Evolutionary conservation across 192 early-diverging fungal species (phyloP), one percentile per base, ranked within the genome.

Genomic region (Pilaira anomala): DNA sequence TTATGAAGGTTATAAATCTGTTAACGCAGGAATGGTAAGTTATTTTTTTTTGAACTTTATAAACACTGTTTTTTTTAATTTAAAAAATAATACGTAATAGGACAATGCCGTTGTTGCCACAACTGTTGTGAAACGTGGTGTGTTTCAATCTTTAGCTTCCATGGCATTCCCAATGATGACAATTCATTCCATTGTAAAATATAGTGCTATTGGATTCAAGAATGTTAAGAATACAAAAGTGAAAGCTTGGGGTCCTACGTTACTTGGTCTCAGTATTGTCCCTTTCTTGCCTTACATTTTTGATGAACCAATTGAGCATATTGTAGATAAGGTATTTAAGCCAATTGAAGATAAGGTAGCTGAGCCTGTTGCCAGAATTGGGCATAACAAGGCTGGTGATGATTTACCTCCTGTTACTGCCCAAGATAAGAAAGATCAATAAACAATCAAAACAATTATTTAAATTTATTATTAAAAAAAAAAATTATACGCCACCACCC

Each of bases 111-210:
- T 77, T 56, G 46, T 83, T 8, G 71, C 75, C 3, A 66, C 79
- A 36, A 76, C 78, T 2, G 73, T 83, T 18, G 60, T 81, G 24
- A 79, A 89, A 62, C 68, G 87, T 19, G 73, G 78, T 55, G 68
- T 84, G 36, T 89, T 89, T 67, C 87, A 89, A 60, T 68, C 76
- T 9, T 53, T 89, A 51, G 87, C 87, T 8, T 80, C 76, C 55
- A 66, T 86, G 72, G 61, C 76, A 18, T 54, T 86, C 39, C 87
- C 87, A 16, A 82, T 82, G 25, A 44, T 86, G 11, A 84, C 85
- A 2, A 84, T 89, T 44, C 87, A 88, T 65, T 83, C 83, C 6
- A 77, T 80, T n/a, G 86, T 87, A 28, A 83, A 85, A 57, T 73
- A 80, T 63, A 75, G 68, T 22, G 79, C 82, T 25, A 78, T 80